Percentiles rank a stretch among this genome's conserved stretches.
Conservation (phyloP, 331 rosid genomes). For the Prunus yedoensis region DNA sequence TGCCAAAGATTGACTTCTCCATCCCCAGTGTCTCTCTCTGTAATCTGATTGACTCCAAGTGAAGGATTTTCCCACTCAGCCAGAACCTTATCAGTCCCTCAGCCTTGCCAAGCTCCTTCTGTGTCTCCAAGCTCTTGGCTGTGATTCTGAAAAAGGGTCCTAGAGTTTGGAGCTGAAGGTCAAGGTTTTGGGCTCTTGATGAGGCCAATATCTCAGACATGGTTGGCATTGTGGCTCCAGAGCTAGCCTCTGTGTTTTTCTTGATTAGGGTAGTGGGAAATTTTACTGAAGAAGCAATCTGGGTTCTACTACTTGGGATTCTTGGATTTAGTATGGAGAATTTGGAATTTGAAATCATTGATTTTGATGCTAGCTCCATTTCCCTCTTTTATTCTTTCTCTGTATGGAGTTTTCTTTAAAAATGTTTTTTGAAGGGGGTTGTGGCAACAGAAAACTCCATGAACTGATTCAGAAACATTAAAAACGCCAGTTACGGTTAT, state of each 20-base stretch:
- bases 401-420: background rate
- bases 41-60: constrained; percentile 75
- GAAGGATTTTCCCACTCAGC: constrained; percentile 65
- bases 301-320: constrained; percentile 21
- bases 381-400: background rate
- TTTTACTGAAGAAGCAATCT: constrained; percentile 1
- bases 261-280: background rate
- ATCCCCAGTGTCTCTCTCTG: constrained; percentile 67
- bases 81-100: constrained; percentile 74
- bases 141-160: constrained; percentile 94
- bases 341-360: constrained; percentile 5
- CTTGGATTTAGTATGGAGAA: background rate
- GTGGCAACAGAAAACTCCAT: background rate
- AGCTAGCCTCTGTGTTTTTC: background rate
- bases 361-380: constrained; percentile 24
- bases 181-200: constrained; percentile 59
- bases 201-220: constrained; percentile 73
- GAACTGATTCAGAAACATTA: background rate
- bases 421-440: background rate
- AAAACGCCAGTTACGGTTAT: background rate
- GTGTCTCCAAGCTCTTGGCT: constrained; percentile 52
- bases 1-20: constrained; percentile 89
- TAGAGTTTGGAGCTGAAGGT: constrained; percentile 64
- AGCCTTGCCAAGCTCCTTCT: constrained; percentile 69
- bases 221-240: constrained; percentile 41